Evolutionary conservation across 768 basidiomycete genomes (phyloP).

Genomic region (Ephemerocybe angulata): DNA sequence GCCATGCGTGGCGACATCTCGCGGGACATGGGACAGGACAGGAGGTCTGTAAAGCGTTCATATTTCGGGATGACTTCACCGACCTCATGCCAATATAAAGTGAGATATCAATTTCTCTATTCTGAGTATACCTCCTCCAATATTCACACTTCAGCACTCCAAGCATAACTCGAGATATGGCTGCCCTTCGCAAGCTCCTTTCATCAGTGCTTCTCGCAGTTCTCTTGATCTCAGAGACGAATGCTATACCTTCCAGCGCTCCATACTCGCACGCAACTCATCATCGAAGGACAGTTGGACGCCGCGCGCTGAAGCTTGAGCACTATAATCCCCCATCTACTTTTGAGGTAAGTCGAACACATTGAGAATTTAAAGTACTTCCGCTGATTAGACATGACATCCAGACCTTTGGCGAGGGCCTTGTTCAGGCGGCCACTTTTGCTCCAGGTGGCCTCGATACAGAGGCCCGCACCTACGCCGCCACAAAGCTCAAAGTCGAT

Average conservation of each 20-base stretch:
- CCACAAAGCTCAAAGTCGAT: slow-evolving; percentile 21
- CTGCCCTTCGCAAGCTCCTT: background rate
- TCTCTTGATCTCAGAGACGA: background rate
- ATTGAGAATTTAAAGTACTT: background rate
- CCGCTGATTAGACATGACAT: too few species aligned
- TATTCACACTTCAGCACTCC: too few species aligned
- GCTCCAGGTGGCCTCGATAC: slow-evolving; percentile 19
- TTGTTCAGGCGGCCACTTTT: slow-evolving; percentile 28
- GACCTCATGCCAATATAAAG: too few species aligned
- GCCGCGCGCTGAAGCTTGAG: slow-evolving; percentile 28
- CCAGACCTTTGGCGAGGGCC: slow-evolving; percentile 28
- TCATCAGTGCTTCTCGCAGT: background rate
- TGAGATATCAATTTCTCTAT: too few species aligned
- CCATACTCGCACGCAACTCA: background rate
- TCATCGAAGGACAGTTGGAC: background rate
- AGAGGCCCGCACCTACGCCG: slow-evolving; percentile 23
- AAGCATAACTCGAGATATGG: too few species aligned
- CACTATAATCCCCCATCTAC: slow-evolving; percentile 34
- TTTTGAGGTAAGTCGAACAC: slow-evolving; percentile 27
- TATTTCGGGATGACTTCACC: too few species aligned
- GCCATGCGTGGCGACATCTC: too few species aligned
- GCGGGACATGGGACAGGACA: too few species aligned
- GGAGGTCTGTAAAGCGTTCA: too few species aligned
- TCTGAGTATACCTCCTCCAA: too few species aligned
- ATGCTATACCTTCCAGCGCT: background rate